These are phyloP conservation scores for Amylostereum areolatum DNA, from an alignment of 1,284 basidiomycete species.

Conservation along the genomic window DNA sequence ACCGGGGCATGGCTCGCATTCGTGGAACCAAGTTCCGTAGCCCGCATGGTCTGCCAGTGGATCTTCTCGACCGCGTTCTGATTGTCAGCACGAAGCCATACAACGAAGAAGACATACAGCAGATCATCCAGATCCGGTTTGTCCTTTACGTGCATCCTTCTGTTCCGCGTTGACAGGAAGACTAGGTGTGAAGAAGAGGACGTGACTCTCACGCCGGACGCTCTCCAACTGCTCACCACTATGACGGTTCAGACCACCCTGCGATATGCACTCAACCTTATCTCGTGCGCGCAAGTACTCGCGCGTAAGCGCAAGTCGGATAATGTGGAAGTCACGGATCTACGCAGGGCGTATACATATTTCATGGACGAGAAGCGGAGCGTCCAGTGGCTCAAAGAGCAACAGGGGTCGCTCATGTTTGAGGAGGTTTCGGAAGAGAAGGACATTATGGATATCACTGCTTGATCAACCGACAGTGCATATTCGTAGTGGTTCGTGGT, in stretches of 20 bases:
- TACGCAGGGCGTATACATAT: slow-evolving; percentile 79
- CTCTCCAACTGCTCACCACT: slow-evolving; percentile 72
- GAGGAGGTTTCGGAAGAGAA: slow-evolving; percentile 48
- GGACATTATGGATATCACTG: slow-evolving; percentile 28
- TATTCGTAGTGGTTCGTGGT: no score
- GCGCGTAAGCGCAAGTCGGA: slow-evolving; percentile 77
- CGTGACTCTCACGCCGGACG: slow-evolving; percentile 76
- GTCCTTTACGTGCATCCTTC: slow-evolving; percentile 12
- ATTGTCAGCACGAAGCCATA: slow-evolving; percentile 97
- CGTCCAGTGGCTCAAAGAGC: slow-evolving; percentile 90
- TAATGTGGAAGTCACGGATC: slow-evolving; percentile 77
- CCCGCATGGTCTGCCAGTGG: slow-evolving; percentile 93
- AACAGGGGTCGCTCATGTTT: slow-evolving; percentile 67
- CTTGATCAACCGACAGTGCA: neutral
- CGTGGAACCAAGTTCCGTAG: slow-evolving; percentile 92
- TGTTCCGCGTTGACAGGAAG: neutral
- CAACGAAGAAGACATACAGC: slow-evolving; percentile 74
- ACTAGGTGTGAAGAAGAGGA: slow-evolving; percentile 92
- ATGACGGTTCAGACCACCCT: slow-evolving; percentile 87
- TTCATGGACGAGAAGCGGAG: slow-evolving; percentile 97
- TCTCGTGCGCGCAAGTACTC: slow-evolving; percentile 83
- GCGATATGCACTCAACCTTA: slow-evolving; percentile 88
- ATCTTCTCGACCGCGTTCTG: slow-evolving; percentile 90
- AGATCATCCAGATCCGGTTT: slow-evolving; percentile 92
- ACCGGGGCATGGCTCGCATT: slow-evolving; percentile 92